These are phyloP conservation scores for Macrocybe gigantea DNA, from an alignment of 768 basidiomycete species.

Conservation along the genomic window DNA sequence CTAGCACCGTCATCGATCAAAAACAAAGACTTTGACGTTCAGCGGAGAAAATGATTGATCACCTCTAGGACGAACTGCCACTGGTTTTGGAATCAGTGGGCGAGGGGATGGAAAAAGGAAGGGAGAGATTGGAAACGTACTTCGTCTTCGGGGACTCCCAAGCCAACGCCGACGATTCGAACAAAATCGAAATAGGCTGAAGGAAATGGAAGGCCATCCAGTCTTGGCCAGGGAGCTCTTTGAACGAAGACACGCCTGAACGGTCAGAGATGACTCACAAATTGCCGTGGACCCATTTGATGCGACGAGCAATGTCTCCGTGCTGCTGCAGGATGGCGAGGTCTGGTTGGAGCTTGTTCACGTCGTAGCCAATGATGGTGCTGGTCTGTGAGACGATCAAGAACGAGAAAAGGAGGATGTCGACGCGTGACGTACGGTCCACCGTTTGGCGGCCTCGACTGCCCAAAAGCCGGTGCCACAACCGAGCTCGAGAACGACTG, in stretches of 20 bases:
- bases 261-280: constrained; percentile 34
- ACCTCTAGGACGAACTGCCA: constrained; percentile 66
- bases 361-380: constrained; percentile 56
- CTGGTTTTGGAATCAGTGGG: constrained; percentile 21
- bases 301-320: constrained; percentile 37
- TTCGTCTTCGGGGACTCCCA: constrained; percentile 71
- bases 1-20: constrained; percentile 24
- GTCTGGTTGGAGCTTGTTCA: constrained; percentile 48
- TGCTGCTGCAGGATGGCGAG: constrained; percentile 29
- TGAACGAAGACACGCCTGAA: too few species aligned
- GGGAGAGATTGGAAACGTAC: constrained; percentile 17
- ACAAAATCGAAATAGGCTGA: constrained; percentile 59
- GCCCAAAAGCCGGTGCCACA: constrained; percentile 71
- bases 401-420: constrained; percentile 1
- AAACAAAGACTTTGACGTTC: too few species aligned
- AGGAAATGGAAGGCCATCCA: constrained; percentile 60
- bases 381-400: constrained; percentile 32
- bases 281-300: constrained; percentile 66
- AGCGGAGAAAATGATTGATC: constrained; percentile 5
- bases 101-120: neutral
- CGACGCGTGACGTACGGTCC: constrained; percentile 42
- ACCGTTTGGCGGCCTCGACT: constrained; percentile 59
- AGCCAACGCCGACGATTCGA: constrained; percentile 55
- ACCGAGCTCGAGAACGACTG: constrained; percentile 58
- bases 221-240: constrained; percentile 25